A percentile compares a stretch with the other conserved stretches of the same genome.
Evolutionary conservation across 2,329 filamentous ascomycete species (phyloP).

Genomic region (Fusarium begoniae): DNA sequence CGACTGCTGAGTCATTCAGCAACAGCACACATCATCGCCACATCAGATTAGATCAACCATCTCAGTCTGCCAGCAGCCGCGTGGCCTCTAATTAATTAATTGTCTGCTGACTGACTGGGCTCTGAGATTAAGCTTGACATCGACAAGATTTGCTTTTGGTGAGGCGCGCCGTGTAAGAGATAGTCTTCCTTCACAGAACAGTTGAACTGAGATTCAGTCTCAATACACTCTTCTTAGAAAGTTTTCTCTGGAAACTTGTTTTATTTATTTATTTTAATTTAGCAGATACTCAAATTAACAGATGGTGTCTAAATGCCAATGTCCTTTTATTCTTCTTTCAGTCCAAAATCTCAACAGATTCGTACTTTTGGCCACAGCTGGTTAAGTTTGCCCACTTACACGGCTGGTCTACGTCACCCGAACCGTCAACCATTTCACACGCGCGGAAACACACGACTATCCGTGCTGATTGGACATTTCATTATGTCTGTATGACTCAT

Average conservation of each 20-base stretch:
- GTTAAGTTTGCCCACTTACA: slow-evolving; percentile 23
- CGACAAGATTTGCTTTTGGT: background rate
- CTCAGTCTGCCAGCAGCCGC: slow-evolving; percentile 25
- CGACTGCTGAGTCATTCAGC: slow-evolving; percentile 31
- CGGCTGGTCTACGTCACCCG: slow-evolving; percentile 28
- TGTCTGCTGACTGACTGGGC: background rate
- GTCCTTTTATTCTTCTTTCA: background rate
- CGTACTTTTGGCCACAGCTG: background rate
- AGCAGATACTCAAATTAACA: background rate
- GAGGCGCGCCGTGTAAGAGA: background rate
- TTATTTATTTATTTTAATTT: background rate
- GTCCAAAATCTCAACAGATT: background rate
- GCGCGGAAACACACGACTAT: background rate
- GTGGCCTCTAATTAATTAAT: slow-evolving; percentile 10
- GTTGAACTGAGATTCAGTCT: background rate
- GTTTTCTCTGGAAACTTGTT: background rate
- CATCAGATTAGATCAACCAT: slow-evolving; percentile 21
- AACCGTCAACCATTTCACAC: background rate
- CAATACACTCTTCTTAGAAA: background rate
- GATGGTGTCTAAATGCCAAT: too few relatives aligned
- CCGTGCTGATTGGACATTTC: background rate
- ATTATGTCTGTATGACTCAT: background rate
- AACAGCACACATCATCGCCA: slow-evolving; percentile 21
- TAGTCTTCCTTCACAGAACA: too few relatives aligned
- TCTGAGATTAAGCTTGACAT: background rate